These are phyloP conservation scores for Hypsizygus marmoreus DNA, from an alignment of 768 basidiomycete species.

Conservation along the genomic window DNA sequence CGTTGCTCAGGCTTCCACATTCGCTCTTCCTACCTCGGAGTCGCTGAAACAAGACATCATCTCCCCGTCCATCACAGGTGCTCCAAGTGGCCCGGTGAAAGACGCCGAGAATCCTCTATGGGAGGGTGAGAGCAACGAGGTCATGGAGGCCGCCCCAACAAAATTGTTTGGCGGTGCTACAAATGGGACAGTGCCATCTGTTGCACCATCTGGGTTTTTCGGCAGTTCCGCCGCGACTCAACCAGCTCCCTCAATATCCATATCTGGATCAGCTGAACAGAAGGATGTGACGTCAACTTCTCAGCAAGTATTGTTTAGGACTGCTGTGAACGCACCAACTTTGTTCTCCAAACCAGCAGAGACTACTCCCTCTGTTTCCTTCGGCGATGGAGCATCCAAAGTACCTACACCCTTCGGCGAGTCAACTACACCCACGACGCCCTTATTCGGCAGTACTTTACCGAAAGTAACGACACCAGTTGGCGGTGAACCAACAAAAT, in stretches of 20 bases:
- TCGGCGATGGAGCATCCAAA: constrained; percentile 18
- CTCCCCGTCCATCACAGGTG: too few species aligned
- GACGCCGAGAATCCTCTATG: constrained; percentile 46
- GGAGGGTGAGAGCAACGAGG: constrained; percentile 37
- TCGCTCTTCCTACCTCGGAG: constrained; percentile 21
- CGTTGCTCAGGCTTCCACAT: constrained; percentile 24
- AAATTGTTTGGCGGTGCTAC: constrained; percentile 8
- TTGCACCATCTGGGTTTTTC: too few species aligned
- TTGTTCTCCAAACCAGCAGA: constrained; percentile 10
- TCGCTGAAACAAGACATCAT: too few species aligned
- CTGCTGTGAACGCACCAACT: not conserved
- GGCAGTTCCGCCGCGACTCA: too few species aligned
- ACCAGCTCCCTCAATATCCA: not conserved
- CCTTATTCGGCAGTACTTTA: too few species aligned
- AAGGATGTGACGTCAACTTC: not conserved
- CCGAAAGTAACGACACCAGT: too few species aligned
- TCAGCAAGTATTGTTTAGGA: not conserved
- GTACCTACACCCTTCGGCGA: constrained; percentile 21
- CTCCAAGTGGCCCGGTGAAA: constrained; percentile 31
- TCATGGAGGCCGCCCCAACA: constrained; percentile 5
- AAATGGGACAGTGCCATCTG: not conserved
- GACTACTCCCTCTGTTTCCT: constrained; percentile 6
- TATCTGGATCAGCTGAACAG: constrained; percentile 1
- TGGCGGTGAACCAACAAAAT: constrained; percentile 13
- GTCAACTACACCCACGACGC: constrained; percentile 13